Evolutionary conservation across 2,329 filamentous ascomycete species (phyloP), one percentile per base, ranked within the genome.

Genomic region (Penicillium sumatraense): DNA sequence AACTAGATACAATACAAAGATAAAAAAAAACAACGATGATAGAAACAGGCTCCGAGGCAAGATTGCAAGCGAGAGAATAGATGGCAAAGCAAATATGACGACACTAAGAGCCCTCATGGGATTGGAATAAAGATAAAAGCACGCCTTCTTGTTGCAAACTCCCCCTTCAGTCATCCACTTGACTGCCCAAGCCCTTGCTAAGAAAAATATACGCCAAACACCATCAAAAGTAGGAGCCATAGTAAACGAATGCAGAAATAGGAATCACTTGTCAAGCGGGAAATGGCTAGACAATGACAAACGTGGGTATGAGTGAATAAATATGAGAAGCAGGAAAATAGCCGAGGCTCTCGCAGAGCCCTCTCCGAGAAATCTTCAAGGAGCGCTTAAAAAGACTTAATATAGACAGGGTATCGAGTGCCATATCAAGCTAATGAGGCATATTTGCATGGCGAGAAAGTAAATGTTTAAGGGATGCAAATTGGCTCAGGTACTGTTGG

Each of bases 401-500:
- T 66, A 66, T 65, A 56, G 60, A 65, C 63, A 65, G 61, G 64
- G 61, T 63, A 66, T 66, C 58, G 60, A 42, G 11, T 47, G 58
- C 52, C 58, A 57, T 54, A 68, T 64, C 60, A 59, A 56, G 63
- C 61, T 63, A 66, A 62, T 62, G 57, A 61, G 55, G 56, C 58
- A 55, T 33, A 54, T 58, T 53, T 61, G 64, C 58, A 61, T 59
- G 57, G 62, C 62, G 57, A 33, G 29, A 49, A 67, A 62, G 60
- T 59, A 62, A 62, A 66, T 67, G 60, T 57, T 58, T 60, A 67
- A 63, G 54, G 44, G 58, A 62, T 56, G 59, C 56, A 60, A 49
- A 61, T 38, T 49, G 60, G 60, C 77, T 70, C 50, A 81, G 64
- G 75, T 78, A 69, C 79, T 81, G 64, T 81, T 79, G 53, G 79